These are phyloP conservation scores for Dinochytrium kinnereticum DNA, from an alignment of 371 early-diverging fungal genomes.

Conservation along the genomic window DNA sequence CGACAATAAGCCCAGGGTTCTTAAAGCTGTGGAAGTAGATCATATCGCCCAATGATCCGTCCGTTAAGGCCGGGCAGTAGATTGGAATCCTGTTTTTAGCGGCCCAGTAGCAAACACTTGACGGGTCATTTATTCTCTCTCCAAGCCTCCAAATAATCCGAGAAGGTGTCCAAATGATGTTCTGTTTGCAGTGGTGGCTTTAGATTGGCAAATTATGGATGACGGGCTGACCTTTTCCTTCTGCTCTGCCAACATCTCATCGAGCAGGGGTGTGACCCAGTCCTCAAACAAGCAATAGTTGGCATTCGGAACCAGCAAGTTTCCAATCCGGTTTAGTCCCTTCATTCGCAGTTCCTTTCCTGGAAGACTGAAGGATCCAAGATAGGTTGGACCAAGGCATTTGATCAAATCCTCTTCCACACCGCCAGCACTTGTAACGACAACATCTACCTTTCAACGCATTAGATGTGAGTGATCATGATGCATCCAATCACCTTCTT, in stretches of 20 bases:
- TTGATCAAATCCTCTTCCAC: conserved; percentile 99
- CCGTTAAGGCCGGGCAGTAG: conserved; percentile 98
- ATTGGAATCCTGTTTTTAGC: conserved; percentile 97
- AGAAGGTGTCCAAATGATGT: conserved; percentile 91
- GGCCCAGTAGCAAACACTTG: conserved; percentile 98
- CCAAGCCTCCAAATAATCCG: conserved; percentile 94
- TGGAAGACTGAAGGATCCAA: conserved; percentile 83
- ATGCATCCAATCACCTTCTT: conserved; percentile 58
- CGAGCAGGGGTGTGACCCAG: conserved; percentile 95
- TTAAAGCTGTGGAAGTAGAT: conserved; percentile 97
- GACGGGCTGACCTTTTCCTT: conserved; percentile 57
- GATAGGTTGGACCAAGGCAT: conserved; percentile 89
- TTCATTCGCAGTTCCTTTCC: conserved; percentile 87
- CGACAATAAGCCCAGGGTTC: conserved; percentile 94
- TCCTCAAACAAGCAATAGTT: conserved; percentile 98
- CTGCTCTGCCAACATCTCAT: conserved; percentile 92
- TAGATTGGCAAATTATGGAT: not conserved
- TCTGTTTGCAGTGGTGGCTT: conserved; percentile 42
- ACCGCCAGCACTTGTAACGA: conserved; percentile 98
- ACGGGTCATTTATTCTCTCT: conserved; percentile 92
- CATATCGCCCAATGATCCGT: conserved; percentile 99
- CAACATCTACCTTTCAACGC: conserved; percentile 71
- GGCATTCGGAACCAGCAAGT: conserved; percentile 98
- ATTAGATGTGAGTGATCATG: not conserved
- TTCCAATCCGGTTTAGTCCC: conserved; percentile 98